Evolutionary conservation across 352 stramenopile genomes (phyloP).

Genomic region (Pythium monospermum): DNA sequence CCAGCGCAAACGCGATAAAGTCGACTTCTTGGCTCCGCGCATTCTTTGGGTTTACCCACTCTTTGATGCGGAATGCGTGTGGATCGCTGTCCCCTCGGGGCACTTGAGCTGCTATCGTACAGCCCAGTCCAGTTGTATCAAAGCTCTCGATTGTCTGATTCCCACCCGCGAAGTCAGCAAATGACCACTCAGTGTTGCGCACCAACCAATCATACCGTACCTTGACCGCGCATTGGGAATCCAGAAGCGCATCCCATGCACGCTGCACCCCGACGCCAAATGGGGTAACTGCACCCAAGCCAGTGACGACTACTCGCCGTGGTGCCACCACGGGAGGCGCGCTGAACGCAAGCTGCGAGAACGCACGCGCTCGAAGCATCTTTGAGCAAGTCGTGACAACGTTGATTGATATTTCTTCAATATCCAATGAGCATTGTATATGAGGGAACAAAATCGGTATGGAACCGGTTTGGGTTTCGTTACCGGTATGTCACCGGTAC

Average conservation of each 20-base stretch:
- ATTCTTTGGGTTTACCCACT: constrained; percentile 68
- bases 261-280: constrained; percentile 81
- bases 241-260: constrained; percentile 80
- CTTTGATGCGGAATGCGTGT: constrained; percentile 52
- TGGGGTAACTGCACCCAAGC: constrained; percentile 87
- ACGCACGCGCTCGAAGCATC: constrained; percentile 20
- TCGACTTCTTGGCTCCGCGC: constrained; percentile 70
- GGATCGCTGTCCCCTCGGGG: constrained; percentile 44
- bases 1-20: constrained; percentile 84
- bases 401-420: constrained; percentile 6
- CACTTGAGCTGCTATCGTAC: constrained; percentile 68
- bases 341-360: constrained; percentile 65
- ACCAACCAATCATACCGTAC: constrained; percentile 16
- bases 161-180: neutral
- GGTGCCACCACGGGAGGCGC: constrained; percentile 47
- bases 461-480: too few relatives aligned
- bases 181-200: neutral
- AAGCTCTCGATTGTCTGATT: constrained; percentile 54
- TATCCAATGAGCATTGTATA: constrained; percentile 1
- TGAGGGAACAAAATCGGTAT: too few relatives aligned
- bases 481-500: too few relatives aligned
- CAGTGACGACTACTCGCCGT: constrained; percentile 90
- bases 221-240: constrained; percentile 70
- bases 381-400: too few relatives aligned
- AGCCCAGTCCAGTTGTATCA: constrained; percentile 51